Conservation (phyloP, 2,329 filamentous ascomycete genomes). For the Ceratocystis lukuohia region DNA sequence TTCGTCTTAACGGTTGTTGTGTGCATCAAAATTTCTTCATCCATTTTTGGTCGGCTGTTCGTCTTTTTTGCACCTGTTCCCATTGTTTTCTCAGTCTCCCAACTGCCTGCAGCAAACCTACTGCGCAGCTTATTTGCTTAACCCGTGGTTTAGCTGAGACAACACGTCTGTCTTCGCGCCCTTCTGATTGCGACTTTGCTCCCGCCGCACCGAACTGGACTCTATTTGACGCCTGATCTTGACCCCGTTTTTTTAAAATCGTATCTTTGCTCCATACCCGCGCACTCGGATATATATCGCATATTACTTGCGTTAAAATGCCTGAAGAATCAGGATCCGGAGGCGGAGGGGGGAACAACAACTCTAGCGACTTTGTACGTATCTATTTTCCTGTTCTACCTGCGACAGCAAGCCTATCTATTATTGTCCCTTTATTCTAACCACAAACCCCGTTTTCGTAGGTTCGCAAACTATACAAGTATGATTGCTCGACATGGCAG, state of each 20-base stretch:
- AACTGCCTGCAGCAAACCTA: not conserved
- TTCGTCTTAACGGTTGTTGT: not conserved
- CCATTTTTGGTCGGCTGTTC: not conserved
- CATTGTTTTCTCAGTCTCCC: not conserved
- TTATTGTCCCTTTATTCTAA: not conserved
- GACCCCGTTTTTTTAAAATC: not conserved
- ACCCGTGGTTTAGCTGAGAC: not conserved
- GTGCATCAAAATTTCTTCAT: not conserved
- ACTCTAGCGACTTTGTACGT: constrained; percentile 92
- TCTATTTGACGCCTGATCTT: not conserved
- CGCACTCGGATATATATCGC: not conserved
- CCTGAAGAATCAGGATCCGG: constrained; percentile 13
- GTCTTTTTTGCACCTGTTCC: not conserved
- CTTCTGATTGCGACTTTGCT: no score
- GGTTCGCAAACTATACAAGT: constrained; percentile 99
- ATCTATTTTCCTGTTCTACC: constrained; percentile 1
- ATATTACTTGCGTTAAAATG: constrained; percentile 6
- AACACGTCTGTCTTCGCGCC: not conserved
- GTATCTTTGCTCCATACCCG: not conserved
- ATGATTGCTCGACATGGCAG: constrained; percentile 28
- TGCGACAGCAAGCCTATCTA: not conserved
- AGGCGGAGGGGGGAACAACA: constrained; percentile 53
- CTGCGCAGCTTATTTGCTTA: not conserved
- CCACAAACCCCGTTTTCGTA: constrained; percentile 28
- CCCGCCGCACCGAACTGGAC: no score